phyloP scores from a whole-genome alignment of 768 basidiomycete species.

The Auriscalpium orientale region DNA sequence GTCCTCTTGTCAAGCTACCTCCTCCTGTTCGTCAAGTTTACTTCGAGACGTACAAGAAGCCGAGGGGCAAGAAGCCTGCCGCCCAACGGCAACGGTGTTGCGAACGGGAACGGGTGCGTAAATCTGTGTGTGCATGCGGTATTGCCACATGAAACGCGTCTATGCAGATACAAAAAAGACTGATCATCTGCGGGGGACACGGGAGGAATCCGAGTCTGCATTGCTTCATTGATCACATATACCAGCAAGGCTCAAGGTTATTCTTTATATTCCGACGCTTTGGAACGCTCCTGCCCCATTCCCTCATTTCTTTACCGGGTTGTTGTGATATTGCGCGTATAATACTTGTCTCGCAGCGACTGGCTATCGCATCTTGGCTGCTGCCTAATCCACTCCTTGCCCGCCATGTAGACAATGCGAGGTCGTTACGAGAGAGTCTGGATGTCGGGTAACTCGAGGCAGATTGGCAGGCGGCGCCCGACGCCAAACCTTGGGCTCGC shows the following conservation, averaged over 20 bases:
- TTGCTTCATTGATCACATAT: slow-evolving; percentile 9
- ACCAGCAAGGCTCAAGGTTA: slow-evolving; percentile 12
- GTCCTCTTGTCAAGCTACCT: slow-evolving; percentile 85
- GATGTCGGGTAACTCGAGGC: too few species aligned
- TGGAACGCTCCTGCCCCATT: slow-evolving; percentile 1
- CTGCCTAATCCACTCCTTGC: not conserved
- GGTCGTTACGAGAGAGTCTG: not conserved
- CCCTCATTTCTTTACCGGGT: slow-evolving; percentile 6
- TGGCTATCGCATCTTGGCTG: slow-evolving; percentile 5
- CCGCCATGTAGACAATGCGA: not conserved
- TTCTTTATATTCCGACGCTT: slow-evolving; percentile 3
- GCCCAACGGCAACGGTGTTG: slow-evolving; percentile 42
- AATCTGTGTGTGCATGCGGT: not conserved
- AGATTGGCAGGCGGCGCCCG: too few species aligned
- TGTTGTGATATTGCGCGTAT: slow-evolving; percentile 1
- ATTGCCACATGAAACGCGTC: not conserved
- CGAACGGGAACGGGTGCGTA: slow-evolving; percentile 28
- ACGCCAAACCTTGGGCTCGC: too few species aligned
- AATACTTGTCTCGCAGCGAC: slow-evolving; percentile 1
- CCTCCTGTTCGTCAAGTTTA: slow-evolving; percentile 95
- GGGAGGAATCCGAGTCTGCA: not conserved
- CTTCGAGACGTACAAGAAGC: slow-evolving; percentile 75
- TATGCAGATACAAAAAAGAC: not conserved
- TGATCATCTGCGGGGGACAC: not conserved
- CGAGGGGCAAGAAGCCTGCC: slow-evolving; percentile 29